Base-by-base conservation (phyloP, 2,329 filamentous ascomycete genomes). In the Verticillium longisporum region DNA sequence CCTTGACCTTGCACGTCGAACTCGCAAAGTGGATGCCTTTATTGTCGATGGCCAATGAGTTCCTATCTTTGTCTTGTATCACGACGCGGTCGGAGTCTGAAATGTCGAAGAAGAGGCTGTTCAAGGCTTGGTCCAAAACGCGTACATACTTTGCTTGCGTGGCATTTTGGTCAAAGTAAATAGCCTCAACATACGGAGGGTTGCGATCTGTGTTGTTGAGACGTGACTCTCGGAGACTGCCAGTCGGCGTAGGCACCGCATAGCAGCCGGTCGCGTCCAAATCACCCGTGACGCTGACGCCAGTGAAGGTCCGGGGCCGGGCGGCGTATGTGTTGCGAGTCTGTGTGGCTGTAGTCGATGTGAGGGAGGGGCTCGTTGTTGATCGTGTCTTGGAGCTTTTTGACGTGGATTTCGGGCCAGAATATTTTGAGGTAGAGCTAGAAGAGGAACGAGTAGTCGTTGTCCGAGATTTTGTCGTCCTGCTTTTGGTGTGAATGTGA, bases 151-250 rank as follows among this genome's bases (percentile, higher is more conserved):
- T 57, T 0, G 75, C 73, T 3, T 69, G 64, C 1, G 75, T 60
- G 1, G 70, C 72, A 15, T 71, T 67, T 3, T 64, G 65, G 26
- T 72, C 68, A 56, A 76, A 72, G 53, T 71, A 69, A 31, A 77
- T 67, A 0, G 75, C 72, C 57, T 77, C 73, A 4, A 77, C 70
- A 55, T 74, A 77, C 0, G 74, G 73, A 64, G 69, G 6, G 71
- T 61, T 6, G 68, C 69, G 14, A 67, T 65, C 26, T 0, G 59
- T 59, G 54, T 73, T 75, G 55, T 71, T 70, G 18, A 77, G 57
- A 4, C 70, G 59, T 0, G 72, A 62, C 67, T 41, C 73, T 64
- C 26, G 68, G 60, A 13, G 67, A 59, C 57, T 58, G 7, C 58
- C 38, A 2, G 50, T 58, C 0, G 63, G 58, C 0, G 21, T 37